Percentiles rank a stretch among this genome's conserved stretches.
Evolutionary conservation across 116 monocot genomes (phyloP).

Genomic region (Dioscorea cayenensis): DNA sequence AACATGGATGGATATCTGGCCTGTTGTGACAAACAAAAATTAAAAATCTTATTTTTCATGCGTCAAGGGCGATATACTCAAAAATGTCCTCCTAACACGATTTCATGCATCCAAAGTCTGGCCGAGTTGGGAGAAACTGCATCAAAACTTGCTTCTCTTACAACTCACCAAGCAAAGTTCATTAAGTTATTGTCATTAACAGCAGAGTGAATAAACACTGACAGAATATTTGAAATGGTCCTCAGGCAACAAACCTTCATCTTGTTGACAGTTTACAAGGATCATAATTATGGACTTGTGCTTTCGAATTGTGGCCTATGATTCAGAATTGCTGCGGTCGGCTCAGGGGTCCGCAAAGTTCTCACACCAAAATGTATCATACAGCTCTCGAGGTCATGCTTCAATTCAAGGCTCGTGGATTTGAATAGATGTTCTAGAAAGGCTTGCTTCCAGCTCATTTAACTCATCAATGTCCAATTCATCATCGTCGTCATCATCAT

Average conservation of each 20-base stretch:
- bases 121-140: not conserved
- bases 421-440: conserved; percentile 62
- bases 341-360: not conserved
- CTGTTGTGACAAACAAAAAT: too few species aligned
- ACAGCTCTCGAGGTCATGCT: conserved; percentile 19
- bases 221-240: not conserved
- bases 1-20: too few species aligned
- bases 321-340: not conserved
- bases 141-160: conserved; percentile 3
- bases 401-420: conserved; percentile 38
- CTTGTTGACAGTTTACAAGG: not conserved
- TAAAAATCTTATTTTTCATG: too few species aligned
- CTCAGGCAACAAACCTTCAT: not conserved
- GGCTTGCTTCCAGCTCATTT: conserved; percentile 83
- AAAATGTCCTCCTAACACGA: too few species aligned
- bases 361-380: not conserved
- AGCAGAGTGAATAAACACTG: not conserved
- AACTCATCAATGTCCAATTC: conserved; percentile 88
- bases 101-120: not conserved
- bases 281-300: not conserved
- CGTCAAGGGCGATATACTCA: too few species aligned
- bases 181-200: not conserved
- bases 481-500: conserved; percentile 69
- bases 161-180: not conserved
- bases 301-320: not conserved